Evolutionary conservation across 768 basidiomycete genomes (phyloP), one percentile per base, ranked within the genome.

Genomic region (Paxillus rubicundulus): DNA sequence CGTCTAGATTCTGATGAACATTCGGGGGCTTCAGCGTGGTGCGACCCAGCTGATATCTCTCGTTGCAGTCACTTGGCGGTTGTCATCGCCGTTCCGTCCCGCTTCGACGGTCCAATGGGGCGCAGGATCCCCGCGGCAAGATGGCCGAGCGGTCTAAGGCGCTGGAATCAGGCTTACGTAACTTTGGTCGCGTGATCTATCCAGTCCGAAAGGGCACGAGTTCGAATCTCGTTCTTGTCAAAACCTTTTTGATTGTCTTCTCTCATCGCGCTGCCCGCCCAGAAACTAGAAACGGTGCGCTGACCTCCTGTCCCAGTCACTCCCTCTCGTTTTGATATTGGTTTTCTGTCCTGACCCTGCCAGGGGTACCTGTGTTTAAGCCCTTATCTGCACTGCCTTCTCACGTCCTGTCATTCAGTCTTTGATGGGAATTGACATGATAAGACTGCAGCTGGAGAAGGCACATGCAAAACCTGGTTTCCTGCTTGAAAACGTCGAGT

Each of bases 91-190:
- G n/a, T n/a, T n/a, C n/a, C n/a, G n/a, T n/a, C n/a, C n/a, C n/a
- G n/a, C n/a, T n/a, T n/a, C n/a, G n/a, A n/a, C n/a, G n/a, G n/a
- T n/a, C n/a, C n/a, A n/a, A n/a, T n/a, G n/a, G n/a, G n/a, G n/a
- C n/a, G n/a, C n/a, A n/a, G n/a, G n/a, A n/a, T 24, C 21, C 3
- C 21, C 2, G 20, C 24, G 66, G 68, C 68, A 68, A 63, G 71
- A 77, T 78, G 78, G 77, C 77, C 77, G 78, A 79, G 77, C 75
- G 77, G 77, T 79, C 77, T 72, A 79, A 80, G 78, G 78, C 76
- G 77, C 77, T 74, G 76, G 78, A 79, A 72, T 75, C 73, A 76
- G 75, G 76, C 50, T 38, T 24, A 42, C 24, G 7, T 42, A 24
- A 24, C 1, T 9, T 3, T 13, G 7, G 37, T 18, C 3, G n/a